Evolutionary conservation across 768 basidiomycete species (phyloP), one percentile per base, ranked within the genome.

Genomic region (Tulasnella sp.): DNA sequence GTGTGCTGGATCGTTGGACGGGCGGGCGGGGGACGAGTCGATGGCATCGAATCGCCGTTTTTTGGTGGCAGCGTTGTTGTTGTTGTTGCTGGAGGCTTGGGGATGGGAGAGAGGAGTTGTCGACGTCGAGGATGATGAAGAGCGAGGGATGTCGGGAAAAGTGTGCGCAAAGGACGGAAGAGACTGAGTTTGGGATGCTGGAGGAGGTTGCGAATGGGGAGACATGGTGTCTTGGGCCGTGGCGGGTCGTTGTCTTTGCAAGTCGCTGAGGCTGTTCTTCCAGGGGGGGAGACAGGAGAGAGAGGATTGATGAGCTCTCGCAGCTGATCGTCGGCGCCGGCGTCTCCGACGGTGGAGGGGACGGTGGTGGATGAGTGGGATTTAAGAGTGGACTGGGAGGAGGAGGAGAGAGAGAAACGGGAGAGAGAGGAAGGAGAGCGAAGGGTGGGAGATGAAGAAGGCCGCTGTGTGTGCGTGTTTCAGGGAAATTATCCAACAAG

Each of bases 111-210:
- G 75, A 16, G 75, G 44, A 48, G 44, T 75, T 12, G 44, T 27
- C 12, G 75, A 75, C 42, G 75, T 44, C 12, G 62, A 68, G 6
- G 62, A 68, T 14, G 75, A 75, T 0, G 75, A 42, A 19, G 34
- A 56, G 34, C 75, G 39, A 75, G 75, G 75, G 10, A 77, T 77
- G 56, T 77, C 76, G 56, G 76, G 58, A 52, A 77, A 77, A 71
- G 76, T 77, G 40, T 77, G 76, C n/a, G 76, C 76, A 39, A 77
- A 77, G 36, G 76, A 77, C 18, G 76, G 76, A 36, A 77, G 62
- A 36, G 76, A 77, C 39, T 77, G 76, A 2, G 16, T 68, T 19
- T 27, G 27, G 12, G 62, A 68, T 31, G 58, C 56, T 21, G 76
- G 56, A 74, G 73, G 39, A 12, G 73, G 39, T 46, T 74, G 73